Percentiles rank a stretch among this genome's conserved stretches.
These are phyloP conservation scores for Drosera capensis DNA, from an alignment of 148 eudicot genomes.

Conservation along the genomic window DNA sequence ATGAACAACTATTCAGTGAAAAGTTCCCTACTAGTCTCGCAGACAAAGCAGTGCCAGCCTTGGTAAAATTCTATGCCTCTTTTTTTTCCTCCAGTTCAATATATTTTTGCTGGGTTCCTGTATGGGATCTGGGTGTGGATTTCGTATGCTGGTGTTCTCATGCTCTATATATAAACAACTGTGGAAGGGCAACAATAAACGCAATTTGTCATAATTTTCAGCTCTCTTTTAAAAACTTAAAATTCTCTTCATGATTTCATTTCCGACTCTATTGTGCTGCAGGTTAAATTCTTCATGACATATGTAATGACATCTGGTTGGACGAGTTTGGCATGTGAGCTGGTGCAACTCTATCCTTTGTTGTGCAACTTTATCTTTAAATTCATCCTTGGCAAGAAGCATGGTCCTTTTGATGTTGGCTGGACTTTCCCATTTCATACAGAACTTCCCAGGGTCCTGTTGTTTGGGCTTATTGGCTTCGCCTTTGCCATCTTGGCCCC, in stretches of 20 bases:
- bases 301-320: slow-evolving; percentile 93
- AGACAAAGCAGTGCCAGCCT: slow-evolving; percentile 54
- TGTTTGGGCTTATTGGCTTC: slow-evolving; percentile 76
- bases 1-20: neutral
- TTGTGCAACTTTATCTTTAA: slow-evolving; percentile 35
- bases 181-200: neutral
- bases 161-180: no score
- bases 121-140: neutral
- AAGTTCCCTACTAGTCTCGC: slow-evolving; percentile 47
- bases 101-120: neutral
- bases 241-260: neutral
- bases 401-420: slow-evolving; percentile 32
- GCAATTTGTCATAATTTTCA: neutral
- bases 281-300: slow-evolving; percentile 81
- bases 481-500: slow-evolving; percentile 64
- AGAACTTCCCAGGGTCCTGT: slow-evolving; percentile 77
- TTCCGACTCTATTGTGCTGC: slow-evolving; percentile 4
- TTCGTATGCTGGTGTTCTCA: no score
- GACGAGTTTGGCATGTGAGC: slow-evolving; percentile 86
- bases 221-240: no score
- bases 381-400: slow-evolving; percentile 37
- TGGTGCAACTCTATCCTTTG: slow-evolving; percentile 71
- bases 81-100: neutral
- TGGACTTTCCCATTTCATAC: slow-evolving; percentile 86
- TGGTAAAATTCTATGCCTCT: slow-evolving; percentile 23